Conservation (phyloP, 305 asterid species). For the Lippia alba region DNA sequence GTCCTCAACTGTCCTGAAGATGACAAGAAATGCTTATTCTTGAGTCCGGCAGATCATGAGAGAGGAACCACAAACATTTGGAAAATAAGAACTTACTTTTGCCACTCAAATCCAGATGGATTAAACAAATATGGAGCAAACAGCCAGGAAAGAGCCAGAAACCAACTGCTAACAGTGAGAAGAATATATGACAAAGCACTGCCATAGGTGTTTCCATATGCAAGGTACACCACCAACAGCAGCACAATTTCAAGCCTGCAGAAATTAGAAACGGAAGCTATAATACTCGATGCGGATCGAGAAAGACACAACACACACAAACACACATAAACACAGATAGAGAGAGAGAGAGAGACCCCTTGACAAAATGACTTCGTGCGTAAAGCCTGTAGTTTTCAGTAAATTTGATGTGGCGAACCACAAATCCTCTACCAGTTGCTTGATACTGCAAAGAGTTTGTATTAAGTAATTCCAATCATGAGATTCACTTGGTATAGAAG, state of each 20-base stretch:
- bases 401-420: constrained; percentile 86
- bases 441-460: constrained; percentile 63
- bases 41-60: constrained; percentile 30
- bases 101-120: constrained; percentile 99
- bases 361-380: constrained; percentile 84
- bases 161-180: constrained; percentile 92
- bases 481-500: constrained; percentile 29
- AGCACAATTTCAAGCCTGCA: constrained; percentile 88
- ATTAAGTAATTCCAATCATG: constrained; percentile 24
- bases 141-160: constrained; percentile 84
- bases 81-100: constrained; percentile 63
- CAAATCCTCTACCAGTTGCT: constrained; percentile 93
- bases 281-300: not conserved
- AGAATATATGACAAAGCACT: constrained; percentile 83
- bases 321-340: constrained; percentile 27
- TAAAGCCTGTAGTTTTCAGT: constrained; percentile 88
- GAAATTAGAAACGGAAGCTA: constrained; percentile 27
- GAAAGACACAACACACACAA: constrained; percentile 6
- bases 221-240: constrained; percentile 81
- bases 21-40: constrained; percentile 36
- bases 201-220: constrained; percentile 76
- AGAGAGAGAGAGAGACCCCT: constrained; percentile 70
- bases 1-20: constrained; percentile 92
- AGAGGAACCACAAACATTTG: constrained; percentile 23
- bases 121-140: constrained; percentile 94